These are phyloP conservation scores for Russula emetica DNA, from an alignment of 768 basidiomycete species.

Conservation along the genomic window DNA sequence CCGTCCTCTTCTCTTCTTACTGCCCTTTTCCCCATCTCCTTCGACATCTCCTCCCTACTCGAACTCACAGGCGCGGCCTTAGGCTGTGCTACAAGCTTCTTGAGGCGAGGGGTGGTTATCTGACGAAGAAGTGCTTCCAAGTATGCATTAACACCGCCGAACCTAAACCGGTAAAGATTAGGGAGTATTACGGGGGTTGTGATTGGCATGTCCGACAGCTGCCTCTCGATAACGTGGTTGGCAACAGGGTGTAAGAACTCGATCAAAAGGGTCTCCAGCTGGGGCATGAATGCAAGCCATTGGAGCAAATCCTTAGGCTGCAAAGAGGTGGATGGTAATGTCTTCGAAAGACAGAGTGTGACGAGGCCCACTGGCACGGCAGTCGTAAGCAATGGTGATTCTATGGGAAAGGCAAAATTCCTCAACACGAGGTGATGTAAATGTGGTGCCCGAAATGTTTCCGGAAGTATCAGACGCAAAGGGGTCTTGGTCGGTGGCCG, in stretches of 20 bases:
- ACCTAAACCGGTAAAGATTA: not conserved
- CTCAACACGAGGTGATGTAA: not conserved
- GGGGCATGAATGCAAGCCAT: not conserved
- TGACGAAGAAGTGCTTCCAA: not conserved
- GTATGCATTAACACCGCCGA: not conserved
- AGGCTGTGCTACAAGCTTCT: too few relatives aligned
- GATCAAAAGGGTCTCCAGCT: not conserved
- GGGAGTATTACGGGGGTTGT: not conserved
- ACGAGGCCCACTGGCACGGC: not conserved
- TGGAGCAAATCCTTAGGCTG: not conserved
- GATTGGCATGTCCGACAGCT: not conserved
- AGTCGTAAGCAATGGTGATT: not conserved
- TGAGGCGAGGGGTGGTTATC: not conserved
- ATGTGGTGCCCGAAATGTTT: not conserved
- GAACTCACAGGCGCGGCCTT: too few relatives aligned
- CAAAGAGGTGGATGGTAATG: not conserved
- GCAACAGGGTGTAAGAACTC: not conserved
- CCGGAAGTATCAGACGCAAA: not conserved
- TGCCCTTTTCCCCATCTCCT: too few relatives aligned
- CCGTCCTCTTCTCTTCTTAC: too few relatives aligned
- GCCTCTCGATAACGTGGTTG: not conserved
- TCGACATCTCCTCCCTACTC: too few relatives aligned
- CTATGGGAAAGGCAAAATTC: not conserved
- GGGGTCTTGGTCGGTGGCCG: not conserved
- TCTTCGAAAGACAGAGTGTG: not conserved